Evolutionary conservation across 2,329 filamentous ascomycete species (phyloP).

Genomic region (Arthrobotrys entomopaga): DNA sequence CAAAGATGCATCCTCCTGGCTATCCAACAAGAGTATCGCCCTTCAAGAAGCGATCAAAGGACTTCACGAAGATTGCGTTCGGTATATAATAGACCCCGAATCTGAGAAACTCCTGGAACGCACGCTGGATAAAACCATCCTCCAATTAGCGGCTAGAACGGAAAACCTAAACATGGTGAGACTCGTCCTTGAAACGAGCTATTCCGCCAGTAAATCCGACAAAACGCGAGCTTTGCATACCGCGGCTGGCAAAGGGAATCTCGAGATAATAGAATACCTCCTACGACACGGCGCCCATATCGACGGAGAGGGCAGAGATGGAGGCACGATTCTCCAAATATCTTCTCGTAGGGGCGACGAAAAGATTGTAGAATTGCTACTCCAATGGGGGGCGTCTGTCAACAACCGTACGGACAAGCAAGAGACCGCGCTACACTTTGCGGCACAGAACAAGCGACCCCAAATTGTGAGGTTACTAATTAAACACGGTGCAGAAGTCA

Average conservation of each 20-base stretch:
- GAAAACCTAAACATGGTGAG: constrained; percentile 24
- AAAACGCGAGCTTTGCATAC: constrained; percentile 23
- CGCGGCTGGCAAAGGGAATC: constrained; percentile 23
- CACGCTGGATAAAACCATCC: constrained; percentile 5
- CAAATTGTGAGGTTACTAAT: constrained; percentile 10
- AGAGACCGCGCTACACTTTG: constrained; percentile 17
- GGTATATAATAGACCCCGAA: constrained; percentile 17
- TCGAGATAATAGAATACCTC: constrained; percentile 15
- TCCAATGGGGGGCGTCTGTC: constrained; percentile 11
- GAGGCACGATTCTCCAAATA: constrained; percentile 21
- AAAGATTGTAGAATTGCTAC: constrained; percentile 24
- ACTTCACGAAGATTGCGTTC: constrained; percentile 9
- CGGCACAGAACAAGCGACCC: constrained; percentile 4
- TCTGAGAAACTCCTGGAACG: constrained; percentile 8
- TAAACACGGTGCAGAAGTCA: constrained; percentile 15
- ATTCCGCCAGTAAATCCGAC: neutral
- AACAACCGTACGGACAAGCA: neutral
- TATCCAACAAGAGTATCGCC: constrained; percentile 11
- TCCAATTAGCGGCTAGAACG: constrained; percentile 17
- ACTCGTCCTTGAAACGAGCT: constrained; percentile 16
- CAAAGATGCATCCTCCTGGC: neutral
- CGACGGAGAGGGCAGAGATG: constrained; percentile 2
- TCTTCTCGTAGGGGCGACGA: constrained; percentile 19
- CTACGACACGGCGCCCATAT: constrained; percentile 13
- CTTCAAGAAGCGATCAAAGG: constrained; percentile 21